Evolutionary conservation across 768 basidiomycete species (phyloP), one percentile per base, ranked within the genome.

Genomic region (Panaeolus cyanescens): DNA sequence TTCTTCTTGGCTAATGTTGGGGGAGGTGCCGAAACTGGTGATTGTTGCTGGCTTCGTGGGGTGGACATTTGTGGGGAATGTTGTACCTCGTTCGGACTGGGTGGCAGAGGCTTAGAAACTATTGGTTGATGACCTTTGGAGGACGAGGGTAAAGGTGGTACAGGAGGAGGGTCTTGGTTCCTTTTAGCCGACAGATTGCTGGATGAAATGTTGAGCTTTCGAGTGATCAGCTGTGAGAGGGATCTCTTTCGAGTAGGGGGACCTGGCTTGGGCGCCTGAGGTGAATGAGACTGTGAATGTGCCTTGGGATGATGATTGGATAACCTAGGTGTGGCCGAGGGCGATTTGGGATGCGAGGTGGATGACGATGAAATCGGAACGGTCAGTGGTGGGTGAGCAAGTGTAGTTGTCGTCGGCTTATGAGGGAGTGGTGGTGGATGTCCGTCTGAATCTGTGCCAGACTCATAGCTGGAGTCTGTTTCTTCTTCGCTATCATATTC

Each of bases 141-240:
- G n/a, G 66, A 58, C 22, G 69, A 62, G 15, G 80, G 77, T 17
- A 79, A 68, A 12, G 77, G 71, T 30, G 87, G 85, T 10, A 83
- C 70, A 22, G 79, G 76, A 4, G 81, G 80, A 20, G 30, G 22
- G 12, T 50, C 45, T 28, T 50, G 22, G 9, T 28, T 50, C 12
- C 45, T 22, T 28, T 50, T 50, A 13, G 12, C 17, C 12, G 65
- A 66, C 56, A 64, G 65, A 57, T 56, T 70, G 63, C 45, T 69
- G 59, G 67, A 54, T 30, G 68, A 65, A 64, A 70, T 72, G 10
- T 70, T 79, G 75, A 83, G 75, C 86, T 61, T 79, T 80, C 34
- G 78, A 71, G 32, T 72, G 1, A 50, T 73, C 58, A 75, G 81
- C 17, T 87, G 74, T 3, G 86, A 84, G 56, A 80, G 63, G 1